Evolutionary conservation across 805 yeast genomes (phyloP).

Genomic region (Saccharomycopsis javanensis): DNA sequence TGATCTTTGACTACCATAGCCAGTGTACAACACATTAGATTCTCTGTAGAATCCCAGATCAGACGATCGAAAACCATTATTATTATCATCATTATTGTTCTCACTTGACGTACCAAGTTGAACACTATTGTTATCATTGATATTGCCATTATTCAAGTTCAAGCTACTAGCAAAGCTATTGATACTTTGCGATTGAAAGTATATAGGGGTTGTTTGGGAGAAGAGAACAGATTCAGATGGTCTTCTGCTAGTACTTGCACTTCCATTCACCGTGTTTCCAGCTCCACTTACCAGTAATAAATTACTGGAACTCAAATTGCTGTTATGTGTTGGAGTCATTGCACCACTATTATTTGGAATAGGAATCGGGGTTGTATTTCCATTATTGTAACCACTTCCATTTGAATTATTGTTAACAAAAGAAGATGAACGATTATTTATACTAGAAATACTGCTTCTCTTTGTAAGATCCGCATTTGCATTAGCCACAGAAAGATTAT

Average conservation of each 20-base stretch:
- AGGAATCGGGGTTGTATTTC: neutral
- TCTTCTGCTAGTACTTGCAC: slow-evolving; percentile 1
- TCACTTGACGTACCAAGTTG: neutral
- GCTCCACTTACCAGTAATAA: neutral
- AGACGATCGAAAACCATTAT: neutral
- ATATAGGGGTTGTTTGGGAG: neutral
- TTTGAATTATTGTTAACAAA: neutral
- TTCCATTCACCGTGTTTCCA: neutral
- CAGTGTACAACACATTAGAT: slow-evolving; percentile 2
- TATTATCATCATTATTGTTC: slow-evolving; percentile 2
- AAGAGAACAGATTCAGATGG: neutral
- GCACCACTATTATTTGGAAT: neutral
- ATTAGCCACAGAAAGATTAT: neutral
- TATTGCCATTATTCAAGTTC: slow-evolving; percentile 1
- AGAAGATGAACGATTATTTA: neutral
- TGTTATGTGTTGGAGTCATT: neutral
- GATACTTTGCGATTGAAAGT: neutral
- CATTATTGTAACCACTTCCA: neutral
- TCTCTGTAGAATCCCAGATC: neutral
- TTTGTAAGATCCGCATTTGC: neutral
- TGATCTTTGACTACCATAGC: slow-evolving; percentile 16
- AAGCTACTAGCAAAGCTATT: neutral
- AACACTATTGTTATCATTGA: neutral
- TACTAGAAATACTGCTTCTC: neutral
- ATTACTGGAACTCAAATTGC: neutral